Conservation (phyloP, 352 stramenopile genomes). For the Pythium volutum region DNA sequence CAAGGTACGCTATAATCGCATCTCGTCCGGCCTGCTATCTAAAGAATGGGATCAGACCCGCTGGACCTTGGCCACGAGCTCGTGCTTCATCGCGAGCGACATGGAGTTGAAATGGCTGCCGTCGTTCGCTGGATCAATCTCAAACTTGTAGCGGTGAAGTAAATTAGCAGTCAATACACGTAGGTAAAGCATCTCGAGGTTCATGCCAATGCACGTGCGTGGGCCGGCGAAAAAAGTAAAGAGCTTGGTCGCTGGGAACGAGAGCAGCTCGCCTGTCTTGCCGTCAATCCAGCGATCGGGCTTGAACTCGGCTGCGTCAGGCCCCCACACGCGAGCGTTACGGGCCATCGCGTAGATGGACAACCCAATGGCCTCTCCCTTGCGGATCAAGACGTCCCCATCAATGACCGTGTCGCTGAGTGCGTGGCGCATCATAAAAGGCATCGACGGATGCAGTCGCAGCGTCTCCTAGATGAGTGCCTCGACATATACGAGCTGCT, state of each 20-base stretch:
- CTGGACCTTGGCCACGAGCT: too few species aligned
- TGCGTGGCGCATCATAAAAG: conserved; percentile 55
- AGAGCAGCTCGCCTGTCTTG: conserved; percentile 6
- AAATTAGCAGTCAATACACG: too few species aligned
- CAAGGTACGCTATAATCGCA: too few species aligned
- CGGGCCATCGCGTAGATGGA: conserved; percentile 35
- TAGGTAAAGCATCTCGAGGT: conserved; percentile 30
- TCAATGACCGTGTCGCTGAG: conserved; percentile 52
- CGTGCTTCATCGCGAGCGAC: too few species aligned
- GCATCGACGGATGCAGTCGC: conserved; percentile 54
- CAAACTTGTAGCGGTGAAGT: too few species aligned
- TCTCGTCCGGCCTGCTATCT: too few species aligned
- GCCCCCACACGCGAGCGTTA: conserved; percentile 17
- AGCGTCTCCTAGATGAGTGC: conserved; percentile 60
- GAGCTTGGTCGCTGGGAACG: conserved; percentile 28
- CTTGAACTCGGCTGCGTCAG: conserved; percentile 11
- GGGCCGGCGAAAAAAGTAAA: conserved; percentile 41
- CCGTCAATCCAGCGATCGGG: conserved; percentile 44
- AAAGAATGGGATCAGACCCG: too few species aligned
- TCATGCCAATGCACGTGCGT: conserved; percentile 53
- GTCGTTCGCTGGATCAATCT: too few species aligned
- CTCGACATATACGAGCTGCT: conserved; percentile 48
- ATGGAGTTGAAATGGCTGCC: too few species aligned
- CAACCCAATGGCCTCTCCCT: conserved; percentile 26
- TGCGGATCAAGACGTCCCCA: conserved; percentile 22